Evolutionary conservation across 2,329 filamentous ascomycete genomes (phyloP), one percentile per base, ranked within the genome.

Genomic region (Fusarium pseudograminearum): DNA sequence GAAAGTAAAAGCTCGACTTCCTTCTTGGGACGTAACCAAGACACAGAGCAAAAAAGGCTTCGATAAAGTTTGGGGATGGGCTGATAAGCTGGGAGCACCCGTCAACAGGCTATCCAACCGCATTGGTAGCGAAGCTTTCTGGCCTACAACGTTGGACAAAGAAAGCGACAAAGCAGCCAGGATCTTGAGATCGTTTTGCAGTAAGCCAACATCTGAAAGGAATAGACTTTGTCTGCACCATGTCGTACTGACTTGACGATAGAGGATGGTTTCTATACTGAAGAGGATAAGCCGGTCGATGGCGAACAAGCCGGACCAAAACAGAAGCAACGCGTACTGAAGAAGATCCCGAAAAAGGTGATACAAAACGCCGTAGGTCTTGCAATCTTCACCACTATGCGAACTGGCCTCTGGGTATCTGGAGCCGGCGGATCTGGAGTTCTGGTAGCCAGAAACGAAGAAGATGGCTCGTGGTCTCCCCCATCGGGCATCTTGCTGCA

Each of bases 141-240:
- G 93, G 90, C 93, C 94, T 3, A 93, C 91, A 52, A 91, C 90
- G 1, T 83, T 97, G 71, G 93, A 97, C 75, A 93, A 93, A 78
- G 94, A 97, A 82, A 91, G 91, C 73, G 93, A 97, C 78, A 97
- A 97, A 82, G 93, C 93, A 1, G 93, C 93, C 24, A 85, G 93
- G 18, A 97, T 97, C 41, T 78, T 97, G 45, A 87, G 89, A 74
- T 93, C 90, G 69, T 97, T 97, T 78, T 97, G 93, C 83, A 95
- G 90, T 92, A 83, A 74, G 89, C 76, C 10, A n/a, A 1, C 7
- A 6, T 2, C 12, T 10, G 12, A 4, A 2, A 9, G 22, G 1
- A 4, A 3, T 2, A 11, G 22, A 7, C 1, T 9, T 14, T 3
- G 1, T 2, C 0, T 24, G 1, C 14, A 12, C 11, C 9, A 10